These are phyloP conservation scores for Pleurotus tuber-regium DNA, from an alignment of 768 basidiomycete genomes.

Conservation along the genomic window DNA sequence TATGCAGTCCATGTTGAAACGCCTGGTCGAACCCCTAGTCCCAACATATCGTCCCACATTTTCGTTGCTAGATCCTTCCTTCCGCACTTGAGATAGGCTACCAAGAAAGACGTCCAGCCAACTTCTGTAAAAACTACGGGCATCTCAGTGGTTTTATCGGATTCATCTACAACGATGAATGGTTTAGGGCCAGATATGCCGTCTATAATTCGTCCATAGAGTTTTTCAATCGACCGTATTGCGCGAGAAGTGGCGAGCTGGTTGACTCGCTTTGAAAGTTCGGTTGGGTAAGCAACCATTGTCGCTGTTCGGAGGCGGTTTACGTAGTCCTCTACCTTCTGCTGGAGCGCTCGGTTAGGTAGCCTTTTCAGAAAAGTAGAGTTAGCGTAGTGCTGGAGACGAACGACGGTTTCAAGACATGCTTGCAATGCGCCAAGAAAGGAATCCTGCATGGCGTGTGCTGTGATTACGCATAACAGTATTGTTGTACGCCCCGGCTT, in stretches of 20 bases:
- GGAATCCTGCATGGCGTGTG: slow-evolving; percentile 56
- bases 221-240: slow-evolving; percentile 31
- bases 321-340: slow-evolving; percentile 44
- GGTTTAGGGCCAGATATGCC: slow-evolving; percentile 51
- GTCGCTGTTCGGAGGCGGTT: slow-evolving; percentile 49
- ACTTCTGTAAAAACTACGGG: slow-evolving; percentile 53
- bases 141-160: slow-evolving; percentile 32
- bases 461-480: slow-evolving; percentile 54
- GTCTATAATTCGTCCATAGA: slow-evolving; percentile 51
- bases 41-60: slow-evolving; percentile 68
- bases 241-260: slow-evolving; percentile 39
- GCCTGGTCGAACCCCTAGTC: slow-evolving; percentile 47
- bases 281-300: slow-evolving; percentile 46
- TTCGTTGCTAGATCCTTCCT: slow-evolving; percentile 55
- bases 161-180: slow-evolving; percentile 48
- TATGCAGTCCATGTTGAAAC: slow-evolving; percentile 69
- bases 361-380: slow-evolving; percentile 40
- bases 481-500: slow-evolving; percentile 34
- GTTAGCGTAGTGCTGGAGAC: slow-evolving; percentile 31
- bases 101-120: slow-evolving; percentile 65
- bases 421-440: slow-evolving; percentile 53
- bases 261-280: slow-evolving; percentile 48
- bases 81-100: slow-evolving; percentile 57
- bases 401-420: slow-evolving; percentile 37
- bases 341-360: slow-evolving; percentile 29